Conservation (phyloP, 75 land plant species). For the Cunninghamia lanceolata region DNA sequence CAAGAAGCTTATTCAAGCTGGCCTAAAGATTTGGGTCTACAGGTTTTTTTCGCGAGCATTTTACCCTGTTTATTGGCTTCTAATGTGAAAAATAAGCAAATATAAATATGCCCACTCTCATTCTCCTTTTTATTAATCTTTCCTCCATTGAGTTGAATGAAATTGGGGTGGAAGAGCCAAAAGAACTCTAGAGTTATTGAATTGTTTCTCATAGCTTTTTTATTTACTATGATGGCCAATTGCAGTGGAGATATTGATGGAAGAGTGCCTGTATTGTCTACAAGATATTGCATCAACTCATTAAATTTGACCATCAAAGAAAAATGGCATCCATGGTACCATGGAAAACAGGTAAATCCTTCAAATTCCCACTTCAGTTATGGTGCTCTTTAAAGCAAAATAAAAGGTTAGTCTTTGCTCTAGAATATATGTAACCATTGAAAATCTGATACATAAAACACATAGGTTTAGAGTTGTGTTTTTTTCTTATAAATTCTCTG, state of each 20-base stretch:
- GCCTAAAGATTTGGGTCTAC: slow-evolving; percentile 62
- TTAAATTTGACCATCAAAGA: slow-evolving; percentile 34
- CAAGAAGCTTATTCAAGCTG: slow-evolving; percentile 55
- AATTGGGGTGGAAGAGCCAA: no score
- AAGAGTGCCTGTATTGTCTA: slow-evolving; percentile 48
- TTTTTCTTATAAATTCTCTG: background rate
- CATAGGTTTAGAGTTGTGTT: background rate
- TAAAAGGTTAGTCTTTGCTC: background rate
- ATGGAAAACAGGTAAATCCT: slow-evolving; percentile 35
- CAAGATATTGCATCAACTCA: slow-evolving; percentile 44
- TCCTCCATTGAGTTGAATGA: no score
- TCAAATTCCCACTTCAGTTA: no score
- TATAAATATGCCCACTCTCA: no score
- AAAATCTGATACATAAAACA: background rate
- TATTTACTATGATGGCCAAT: background rate
- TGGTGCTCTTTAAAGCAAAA: no score
- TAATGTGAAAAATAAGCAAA: no score
- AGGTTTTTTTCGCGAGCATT: slow-evolving; percentile 24
- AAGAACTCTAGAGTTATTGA: no score
- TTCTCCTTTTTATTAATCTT: no score
- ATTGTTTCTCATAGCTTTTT: background rate
- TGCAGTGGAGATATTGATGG: slow-evolving; percentile 70
- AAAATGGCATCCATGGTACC: slow-evolving; percentile 55
- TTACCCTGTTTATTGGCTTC: background rate
- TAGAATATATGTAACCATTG: no score